These are phyloP conservation scores for Papiliotrema laurentii DNA, from an alignment of 1,284 basidiomycete species.

Conservation along the genomic window DNA sequence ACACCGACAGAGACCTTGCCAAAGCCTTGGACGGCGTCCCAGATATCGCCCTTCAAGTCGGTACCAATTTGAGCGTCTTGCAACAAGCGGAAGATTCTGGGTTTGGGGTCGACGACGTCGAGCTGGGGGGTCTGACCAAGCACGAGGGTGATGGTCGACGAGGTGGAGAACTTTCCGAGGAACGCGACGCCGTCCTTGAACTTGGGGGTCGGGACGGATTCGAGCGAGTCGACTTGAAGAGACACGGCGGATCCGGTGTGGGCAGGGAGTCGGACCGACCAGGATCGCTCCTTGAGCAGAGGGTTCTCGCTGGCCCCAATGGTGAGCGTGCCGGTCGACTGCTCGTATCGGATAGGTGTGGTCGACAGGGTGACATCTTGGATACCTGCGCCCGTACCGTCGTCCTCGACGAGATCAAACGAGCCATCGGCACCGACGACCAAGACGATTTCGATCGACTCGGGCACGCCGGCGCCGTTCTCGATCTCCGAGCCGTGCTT, in stretches of 20 bases:
- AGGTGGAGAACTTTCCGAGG: constrained; percentile 3
- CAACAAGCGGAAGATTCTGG: constrained; percentile 6
- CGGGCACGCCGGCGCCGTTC: constrained; percentile 8
- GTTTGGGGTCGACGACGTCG: constrained; percentile 3
- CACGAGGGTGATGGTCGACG: constrained; percentile 1
- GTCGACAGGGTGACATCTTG: constrained; percentile 4
- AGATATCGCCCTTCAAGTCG: constrained; percentile 6
- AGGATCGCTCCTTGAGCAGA: constrained; percentile 1
- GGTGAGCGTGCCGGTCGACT: constrained; percentile 1
- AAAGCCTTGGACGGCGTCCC: constrained; percentile 4
- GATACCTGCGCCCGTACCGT: constrained; percentile 6
- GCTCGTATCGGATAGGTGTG: constrained; percentile 5
- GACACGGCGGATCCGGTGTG: background rate
- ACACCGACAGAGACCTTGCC: background rate
- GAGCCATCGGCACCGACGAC: constrained; percentile 6
- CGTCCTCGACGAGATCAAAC: constrained; percentile 9
- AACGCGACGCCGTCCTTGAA: background rate
- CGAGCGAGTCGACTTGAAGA: constrained; percentile 1
- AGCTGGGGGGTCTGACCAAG: background rate
- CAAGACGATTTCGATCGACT: constrained; percentile 10
- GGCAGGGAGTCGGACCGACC: constrained; percentile 1
- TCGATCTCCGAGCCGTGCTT: background rate
- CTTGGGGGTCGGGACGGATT: background rate
- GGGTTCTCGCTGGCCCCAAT: constrained; percentile 2
- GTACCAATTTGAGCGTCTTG: constrained; percentile 3